A percentile compares a stretch with the other conserved stretches of the same genome.
These are phyloP conservation scores for Cinnamomum chago DNA, from an alignment of 164 flowering plant genomes.

Conservation along the genomic window DNA sequence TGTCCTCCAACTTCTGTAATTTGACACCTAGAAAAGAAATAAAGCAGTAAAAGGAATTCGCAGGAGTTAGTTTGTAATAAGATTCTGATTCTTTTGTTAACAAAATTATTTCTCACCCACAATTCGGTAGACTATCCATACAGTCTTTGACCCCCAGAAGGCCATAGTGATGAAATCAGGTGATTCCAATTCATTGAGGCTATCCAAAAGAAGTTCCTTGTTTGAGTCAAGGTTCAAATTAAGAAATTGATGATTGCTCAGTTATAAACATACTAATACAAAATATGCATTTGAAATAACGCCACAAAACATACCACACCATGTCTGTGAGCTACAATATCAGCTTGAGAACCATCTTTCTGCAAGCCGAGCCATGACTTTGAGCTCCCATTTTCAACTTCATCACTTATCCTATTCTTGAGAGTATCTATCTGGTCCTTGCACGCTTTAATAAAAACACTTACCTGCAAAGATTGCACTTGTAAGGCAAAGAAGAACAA, in stretches of 20 bases:
- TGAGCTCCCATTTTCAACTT: conserved; percentile 41
- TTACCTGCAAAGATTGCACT: conserved; percentile 47
- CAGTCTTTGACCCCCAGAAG: too few species aligned
- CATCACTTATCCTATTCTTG: conserved; percentile 56
- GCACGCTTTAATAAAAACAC: conserved; percentile 77
- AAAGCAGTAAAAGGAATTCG: too few species aligned
- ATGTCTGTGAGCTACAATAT: conserved; percentile 89
- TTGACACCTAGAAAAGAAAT: too few species aligned
- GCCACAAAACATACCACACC: conserved; percentile 74
- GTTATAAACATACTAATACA: background rate
- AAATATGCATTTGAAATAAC: background rate
- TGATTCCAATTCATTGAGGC: too few species aligned
- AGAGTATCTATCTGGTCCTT: conserved; percentile 89
- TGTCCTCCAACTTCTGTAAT: too few species aligned
- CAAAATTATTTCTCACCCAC: too few species aligned
- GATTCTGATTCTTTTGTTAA: too few species aligned
- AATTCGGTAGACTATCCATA: too few species aligned
- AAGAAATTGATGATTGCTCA: background rate
- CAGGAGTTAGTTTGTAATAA: too few species aligned
- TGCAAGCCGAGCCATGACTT: conserved; percentile 68
- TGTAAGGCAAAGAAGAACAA: background rate
- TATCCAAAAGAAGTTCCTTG: too few species aligned
- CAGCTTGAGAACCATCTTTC: conserved; percentile 55
- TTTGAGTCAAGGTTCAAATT: background rate
- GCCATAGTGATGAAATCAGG: too few species aligned